Percentiles rank a stretch among this genome's conserved stretches.
phyloP scores from a whole-genome alignment of 768 basidiomycete species.

The Lactarius tabidus region DNA sequence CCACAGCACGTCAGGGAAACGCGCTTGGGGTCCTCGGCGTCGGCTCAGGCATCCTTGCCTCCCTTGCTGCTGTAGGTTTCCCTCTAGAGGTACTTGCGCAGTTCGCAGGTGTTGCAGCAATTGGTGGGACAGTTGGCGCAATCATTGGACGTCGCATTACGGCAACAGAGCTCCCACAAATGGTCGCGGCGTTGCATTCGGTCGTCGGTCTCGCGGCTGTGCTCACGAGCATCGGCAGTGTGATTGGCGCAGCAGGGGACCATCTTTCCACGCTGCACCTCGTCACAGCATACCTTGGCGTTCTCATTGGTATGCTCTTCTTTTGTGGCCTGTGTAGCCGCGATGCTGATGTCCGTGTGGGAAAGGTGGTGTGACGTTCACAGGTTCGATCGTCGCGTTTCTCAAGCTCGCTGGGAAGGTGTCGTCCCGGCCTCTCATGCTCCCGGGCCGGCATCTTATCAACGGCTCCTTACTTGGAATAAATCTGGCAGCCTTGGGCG shows the following conservation, averaged over 20 bases:
- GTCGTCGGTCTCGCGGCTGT: slow-evolving; percentile 90
- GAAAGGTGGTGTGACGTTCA: slow-evolving; percentile 78
- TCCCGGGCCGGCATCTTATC: slow-evolving; percentile 76
- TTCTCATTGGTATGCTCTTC: slow-evolving; percentile 61
- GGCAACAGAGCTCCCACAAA: slow-evolving; percentile 85
- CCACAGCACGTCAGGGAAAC: slow-evolving; percentile 85
- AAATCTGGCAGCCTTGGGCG: slow-evolving; percentile 70
- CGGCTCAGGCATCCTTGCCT: slow-evolving; percentile 73
- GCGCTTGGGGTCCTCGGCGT: slow-evolving; percentile 85
- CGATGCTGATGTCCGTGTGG: slow-evolving; percentile 16
- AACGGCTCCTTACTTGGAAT: slow-evolving; percentile 68
- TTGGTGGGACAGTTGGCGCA: slow-evolving; percentile 69
- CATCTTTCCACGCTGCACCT: slow-evolving; percentile 73
- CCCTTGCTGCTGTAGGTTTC: slow-evolving; percentile 81
- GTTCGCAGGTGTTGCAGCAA: slow-evolving; percentile 68
- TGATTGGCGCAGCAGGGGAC: slow-evolving; percentile 56
- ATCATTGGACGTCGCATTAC: slow-evolving; percentile 80
- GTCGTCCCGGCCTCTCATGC: slow-evolving; percentile 63
- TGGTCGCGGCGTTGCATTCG: slow-evolving; percentile 75
- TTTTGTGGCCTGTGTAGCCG: background rate
- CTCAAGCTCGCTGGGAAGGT: slow-evolving; percentile 81
- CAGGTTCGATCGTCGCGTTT: slow-evolving; percentile 87
- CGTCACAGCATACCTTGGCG: slow-evolving; percentile 81
- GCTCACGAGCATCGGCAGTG: slow-evolving; percentile 79
- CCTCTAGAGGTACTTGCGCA: slow-evolving; percentile 68